These are phyloP conservation scores for Trypanosoma melophagium DNA, from an alignment of 208 protist species.

Conservation along the genomic window DNA sequence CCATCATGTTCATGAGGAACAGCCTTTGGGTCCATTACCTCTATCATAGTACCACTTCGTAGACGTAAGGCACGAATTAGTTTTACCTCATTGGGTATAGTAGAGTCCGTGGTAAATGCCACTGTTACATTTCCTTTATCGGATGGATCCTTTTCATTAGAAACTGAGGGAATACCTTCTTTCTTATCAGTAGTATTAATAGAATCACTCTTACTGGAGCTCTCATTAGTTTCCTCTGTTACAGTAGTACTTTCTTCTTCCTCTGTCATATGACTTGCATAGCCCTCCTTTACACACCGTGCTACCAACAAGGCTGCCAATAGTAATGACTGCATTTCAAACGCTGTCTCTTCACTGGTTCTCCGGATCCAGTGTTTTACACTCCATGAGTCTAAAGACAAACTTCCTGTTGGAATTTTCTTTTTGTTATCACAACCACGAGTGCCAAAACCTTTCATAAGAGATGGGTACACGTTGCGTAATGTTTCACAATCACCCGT, in stretches of 20 bases:
- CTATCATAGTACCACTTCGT: conserved; percentile 1
- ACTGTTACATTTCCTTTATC: not conserved
- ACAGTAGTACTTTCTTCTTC: not conserved
- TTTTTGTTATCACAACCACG: conserved; percentile 3
- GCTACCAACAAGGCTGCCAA: conserved; percentile 37
- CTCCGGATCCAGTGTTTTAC: conserved; percentile 46
- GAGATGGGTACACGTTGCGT: conserved; percentile 43
- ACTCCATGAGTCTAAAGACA: conserved; percentile 25
- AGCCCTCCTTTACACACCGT: conserved; percentile 33
- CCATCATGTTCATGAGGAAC: not conserved
- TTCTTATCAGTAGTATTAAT: not conserved
- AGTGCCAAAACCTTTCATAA: conserved; percentile 45
- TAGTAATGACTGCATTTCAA: conserved; percentile 53
- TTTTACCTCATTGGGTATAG: conserved; percentile 21
- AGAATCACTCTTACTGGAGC: not conserved
- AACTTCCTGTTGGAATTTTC: not conserved
- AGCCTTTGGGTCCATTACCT: conserved; percentile 20
- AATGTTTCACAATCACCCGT: conserved; percentile 57
- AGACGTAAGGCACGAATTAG: conserved; percentile 8
- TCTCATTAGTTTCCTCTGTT: not conserved
- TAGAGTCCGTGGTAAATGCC: conserved; percentile 11
- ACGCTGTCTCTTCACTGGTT: conserved; percentile 41
- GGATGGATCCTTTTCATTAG: too few species aligned
- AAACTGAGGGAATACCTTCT: not conserved
- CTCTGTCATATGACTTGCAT: conserved; percentile 17